Conservation (phyloP, 1,284 basidiomycete species). For the Chondrostereum purpureum region DNA sequence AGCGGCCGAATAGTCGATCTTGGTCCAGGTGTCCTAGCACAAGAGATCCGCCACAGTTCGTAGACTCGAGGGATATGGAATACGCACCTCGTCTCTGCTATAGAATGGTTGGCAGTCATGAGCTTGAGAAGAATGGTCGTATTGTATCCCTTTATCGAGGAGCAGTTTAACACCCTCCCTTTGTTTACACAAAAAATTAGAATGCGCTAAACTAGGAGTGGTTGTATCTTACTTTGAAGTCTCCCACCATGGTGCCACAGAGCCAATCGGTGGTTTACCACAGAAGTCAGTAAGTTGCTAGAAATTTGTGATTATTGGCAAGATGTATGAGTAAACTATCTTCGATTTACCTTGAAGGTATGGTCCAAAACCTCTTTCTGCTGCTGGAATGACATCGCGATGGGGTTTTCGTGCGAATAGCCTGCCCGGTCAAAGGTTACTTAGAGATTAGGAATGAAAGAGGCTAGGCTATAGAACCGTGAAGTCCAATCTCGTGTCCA, state of each 20-base stretch:
- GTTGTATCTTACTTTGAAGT: slow-evolving; percentile 46
- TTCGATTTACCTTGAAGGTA: slow-evolving; percentile 36
- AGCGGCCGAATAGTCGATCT: slow-evolving; percentile 59
- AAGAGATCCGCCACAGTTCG: slow-evolving; percentile 38
- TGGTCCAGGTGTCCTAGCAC: slow-evolving; percentile 67
- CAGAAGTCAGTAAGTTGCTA: slow-evolving; percentile 7
- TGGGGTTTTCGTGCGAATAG: slow-evolving; percentile 74
- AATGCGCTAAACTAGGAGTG: no score
- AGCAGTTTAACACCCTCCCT: slow-evolving; percentile 59
- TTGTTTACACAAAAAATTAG: no score
- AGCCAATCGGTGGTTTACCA: slow-evolving; percentile 3
- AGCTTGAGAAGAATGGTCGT: slow-evolving; percentile 42
- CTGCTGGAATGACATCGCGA: slow-evolving; percentile 55
- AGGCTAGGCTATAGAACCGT: slow-evolving; percentile 1
- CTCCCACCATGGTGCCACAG: slow-evolving; percentile 78
- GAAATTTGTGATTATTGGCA: neutral
- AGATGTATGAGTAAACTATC: neutral
- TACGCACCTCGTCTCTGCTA: slow-evolving; percentile 8
- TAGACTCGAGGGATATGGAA: neutral
- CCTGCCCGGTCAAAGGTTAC: slow-evolving; percentile 57
- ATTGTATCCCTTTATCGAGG: slow-evolving; percentile 70
- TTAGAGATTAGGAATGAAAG: slow-evolving; percentile 1
- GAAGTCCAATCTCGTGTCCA: slow-evolving; percentile 57
- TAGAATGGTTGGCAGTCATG: slow-evolving; percentile 38
- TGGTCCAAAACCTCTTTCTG: slow-evolving; percentile 69